Conservation (phyloP, 352 stramenopile species). For the Phytophthora nicotianae region DNA sequence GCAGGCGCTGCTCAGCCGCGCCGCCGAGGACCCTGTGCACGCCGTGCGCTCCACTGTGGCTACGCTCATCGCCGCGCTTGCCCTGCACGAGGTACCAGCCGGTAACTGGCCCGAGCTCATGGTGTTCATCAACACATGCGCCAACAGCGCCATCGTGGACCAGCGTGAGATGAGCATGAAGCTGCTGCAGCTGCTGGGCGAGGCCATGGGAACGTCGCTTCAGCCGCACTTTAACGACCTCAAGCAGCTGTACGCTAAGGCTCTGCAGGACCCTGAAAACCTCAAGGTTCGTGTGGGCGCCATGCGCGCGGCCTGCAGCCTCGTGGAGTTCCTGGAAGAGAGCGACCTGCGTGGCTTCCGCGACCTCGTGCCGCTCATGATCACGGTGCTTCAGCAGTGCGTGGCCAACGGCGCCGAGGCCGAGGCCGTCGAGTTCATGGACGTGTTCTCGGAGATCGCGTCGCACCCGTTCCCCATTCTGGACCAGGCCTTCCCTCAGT, state of each 20-base stretch:
- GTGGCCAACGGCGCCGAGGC: conserved; percentile 73
- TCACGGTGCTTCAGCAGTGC: conserved; percentile 87
- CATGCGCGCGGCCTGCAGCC: conserved; percentile 79
- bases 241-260: conserved; percentile 75
- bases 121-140: conserved; percentile 92
- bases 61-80: conserved; percentile 80
- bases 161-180: conserved; percentile 94
- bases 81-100: conserved; percentile 74
- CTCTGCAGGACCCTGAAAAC: conserved; percentile 79
- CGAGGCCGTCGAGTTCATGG: conserved; percentile 87
- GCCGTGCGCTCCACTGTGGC: conserved; percentile 89
- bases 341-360: conserved; percentile 73
- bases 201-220: conserved; percentile 89
- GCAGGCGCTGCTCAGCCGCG: conserved; percentile 83
- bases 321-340: conserved; percentile 86
- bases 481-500: conserved; percentile 76
- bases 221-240: conserved; percentile 85
- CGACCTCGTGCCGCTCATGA: conserved; percentile 81
- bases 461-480: conserved; percentile 87
- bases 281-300: conserved; percentile 83
- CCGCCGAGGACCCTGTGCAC: conserved; percentile 87
- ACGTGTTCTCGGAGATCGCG: conserved; percentile 87
- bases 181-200: conserved; percentile 93
- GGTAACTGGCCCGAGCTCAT: conserved; percentile 94
- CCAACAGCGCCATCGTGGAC: conserved; percentile 76